phyloP scores from a whole-genome alignment of 768 basidiomycete species.

The Peribolospora baueri region DNA sequence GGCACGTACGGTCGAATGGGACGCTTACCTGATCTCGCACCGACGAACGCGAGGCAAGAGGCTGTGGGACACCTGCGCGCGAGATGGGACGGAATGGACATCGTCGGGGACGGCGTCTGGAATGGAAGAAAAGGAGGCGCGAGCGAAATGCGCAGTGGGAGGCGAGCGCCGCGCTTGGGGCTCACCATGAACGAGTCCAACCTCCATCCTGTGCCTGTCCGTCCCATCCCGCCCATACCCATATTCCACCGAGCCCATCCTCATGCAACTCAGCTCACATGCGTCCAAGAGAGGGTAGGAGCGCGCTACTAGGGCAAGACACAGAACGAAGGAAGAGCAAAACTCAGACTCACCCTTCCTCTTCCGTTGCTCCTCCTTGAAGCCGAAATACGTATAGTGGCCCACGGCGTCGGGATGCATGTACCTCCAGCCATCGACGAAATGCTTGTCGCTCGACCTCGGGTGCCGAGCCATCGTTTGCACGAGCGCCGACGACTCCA shows the following conservation, averaged over 20 bases:
- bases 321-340: too few species aligned
- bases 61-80: slow-evolving; percentile 40
- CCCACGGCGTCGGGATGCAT: slow-evolving; percentile 31
- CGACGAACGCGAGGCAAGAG: slow-evolving; percentile 38
- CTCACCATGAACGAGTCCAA: slow-evolving; percentile 36
- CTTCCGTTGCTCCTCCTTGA: too few species aligned
- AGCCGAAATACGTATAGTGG: slow-evolving; percentile 48
- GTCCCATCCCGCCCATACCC: too few species aligned
- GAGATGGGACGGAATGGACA: not conserved
- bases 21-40: slow-evolving; percentile 47
- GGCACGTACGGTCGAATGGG: too few species aligned
- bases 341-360: too few species aligned
- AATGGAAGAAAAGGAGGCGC: not conserved
- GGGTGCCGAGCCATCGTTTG: not conserved
- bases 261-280: too few species aligned
- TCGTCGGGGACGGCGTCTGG: not conserved
- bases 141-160: too few species aligned
- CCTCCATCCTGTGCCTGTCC: slow-evolving; percentile 36
- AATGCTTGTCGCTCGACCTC: slow-evolving; percentile 22
- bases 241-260: too few species aligned
- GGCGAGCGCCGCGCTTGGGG: not conserved
- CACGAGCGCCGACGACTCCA: too few species aligned
- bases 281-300: too few species aligned
- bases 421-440: slow-evolving; percentile 59
- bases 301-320: too few species aligned